Evolutionary conservation across 2,329 filamentous ascomycete genomes (phyloP), one percentile per base, ranked within the genome.

Genomic region (Fusarium torreyae): DNA sequence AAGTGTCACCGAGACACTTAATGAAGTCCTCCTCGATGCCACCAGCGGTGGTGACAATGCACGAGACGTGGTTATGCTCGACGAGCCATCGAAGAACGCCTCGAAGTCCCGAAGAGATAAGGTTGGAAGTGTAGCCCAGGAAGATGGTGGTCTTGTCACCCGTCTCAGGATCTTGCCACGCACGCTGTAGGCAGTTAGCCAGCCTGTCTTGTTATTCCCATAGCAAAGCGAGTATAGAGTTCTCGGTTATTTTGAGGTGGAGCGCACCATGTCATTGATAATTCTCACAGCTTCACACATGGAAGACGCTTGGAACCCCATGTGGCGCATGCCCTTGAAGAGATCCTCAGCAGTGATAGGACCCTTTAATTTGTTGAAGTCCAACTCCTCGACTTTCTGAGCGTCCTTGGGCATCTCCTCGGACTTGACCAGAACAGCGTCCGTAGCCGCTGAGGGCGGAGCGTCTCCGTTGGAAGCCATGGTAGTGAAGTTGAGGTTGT

Each of bases 1-100:
- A 99, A 0, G 96, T 99, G 53, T 94, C 91, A 13, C 92, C 96
- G 4, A 99, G 89, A 75, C 96, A 99, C 83, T 99, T 99, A 86
- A 99, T 99, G 60, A 99, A 90, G 80, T 99, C 96, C 79, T 99
- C 96, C 80, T 99, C 96, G 53, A 99, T 89, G 50, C 96, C 96
- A 44, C 96, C 96, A 0, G 96, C 96, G 0, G 96, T 97, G 24
- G 96, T 97, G 64, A 99, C 96, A 75, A 99, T 93, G 71, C 92
- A 92, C 1, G 94, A 96, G 68, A 99, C 90, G 78, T 98, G 94
- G 68, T 90, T 91, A 82, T 99, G 94, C 82, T 98, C 88, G 44
- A 97, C 94, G 1, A 99, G 88, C 83, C 94, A 99, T 58, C 96
- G 92, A 70, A 99, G 85, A 36, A 94, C 94, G 71, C 97, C 94